These are phyloP conservation scores for Colletotrichum paranaense DNA, from an alignment of 2,329 filamentous ascomycete species.

Conservation along the genomic window DNA sequence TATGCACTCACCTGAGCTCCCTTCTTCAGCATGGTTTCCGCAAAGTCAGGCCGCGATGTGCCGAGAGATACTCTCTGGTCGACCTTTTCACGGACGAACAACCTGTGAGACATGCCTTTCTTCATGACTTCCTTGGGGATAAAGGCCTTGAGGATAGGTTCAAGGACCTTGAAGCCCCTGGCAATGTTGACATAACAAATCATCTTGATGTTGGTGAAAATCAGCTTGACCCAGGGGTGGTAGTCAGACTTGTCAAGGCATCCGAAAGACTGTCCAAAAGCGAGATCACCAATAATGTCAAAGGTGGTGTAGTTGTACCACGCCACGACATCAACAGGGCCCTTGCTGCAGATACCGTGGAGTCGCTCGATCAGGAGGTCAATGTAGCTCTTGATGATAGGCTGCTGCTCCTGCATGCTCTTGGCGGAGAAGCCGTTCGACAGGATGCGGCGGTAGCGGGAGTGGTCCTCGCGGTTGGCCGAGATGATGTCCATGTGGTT, in stretches of 20 bases:
- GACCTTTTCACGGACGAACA: constrained; percentile 20
- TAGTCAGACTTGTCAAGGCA: constrained; percentile 38
- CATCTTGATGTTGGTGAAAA: constrained; percentile 38
- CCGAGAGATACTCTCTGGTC: constrained; percentile 27
- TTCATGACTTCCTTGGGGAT: constrained; percentile 9
- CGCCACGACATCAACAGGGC: constrained; percentile 38
- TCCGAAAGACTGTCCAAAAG: constrained; percentile 44
- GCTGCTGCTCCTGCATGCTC: constrained; percentile 41
- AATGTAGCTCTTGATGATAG: constrained; percentile 49
- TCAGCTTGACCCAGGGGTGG: constrained; percentile 32
- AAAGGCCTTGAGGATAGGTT: constrained; percentile 9
- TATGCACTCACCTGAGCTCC: constrained; percentile 19
- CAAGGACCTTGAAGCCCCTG: neutral
- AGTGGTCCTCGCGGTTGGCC: constrained; percentile 21
- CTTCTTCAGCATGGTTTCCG: constrained; percentile 35
- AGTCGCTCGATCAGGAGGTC: constrained; percentile 51
- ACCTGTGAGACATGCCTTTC: constrained; percentile 1
- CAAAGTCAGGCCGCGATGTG: constrained; percentile 36
- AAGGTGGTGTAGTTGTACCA: constrained; percentile 46
- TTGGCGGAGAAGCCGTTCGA: constrained; percentile 41
- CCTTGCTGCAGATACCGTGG: constrained; percentile 40
- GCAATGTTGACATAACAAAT: neutral
- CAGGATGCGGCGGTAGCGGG: constrained; percentile 33
- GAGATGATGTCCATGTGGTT: constrained; percentile 37
- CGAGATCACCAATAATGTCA: constrained; percentile 45